Evolutionary conservation across 2,329 filamentous ascomycete genomes (phyloP).

Genomic region (Leptographium lundbergii): DNA sequence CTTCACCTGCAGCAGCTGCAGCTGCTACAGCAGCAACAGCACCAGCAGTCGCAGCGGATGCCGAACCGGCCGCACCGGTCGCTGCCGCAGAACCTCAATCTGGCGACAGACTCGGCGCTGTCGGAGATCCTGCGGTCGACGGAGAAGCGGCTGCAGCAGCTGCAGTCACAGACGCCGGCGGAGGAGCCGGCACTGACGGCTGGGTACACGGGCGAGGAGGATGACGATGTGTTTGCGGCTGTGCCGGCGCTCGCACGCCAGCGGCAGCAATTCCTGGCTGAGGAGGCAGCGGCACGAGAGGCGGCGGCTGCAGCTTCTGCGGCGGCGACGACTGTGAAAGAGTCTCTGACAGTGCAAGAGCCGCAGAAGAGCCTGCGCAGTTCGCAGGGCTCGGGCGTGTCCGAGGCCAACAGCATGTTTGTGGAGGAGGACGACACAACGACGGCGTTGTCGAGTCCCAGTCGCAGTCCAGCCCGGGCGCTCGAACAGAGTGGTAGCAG

Average conservation of each 20-base stretch:
- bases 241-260: background rate
- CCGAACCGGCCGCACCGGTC: background rate
- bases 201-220: background rate
- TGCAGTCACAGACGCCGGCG: background rate
- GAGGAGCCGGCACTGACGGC: background rate
- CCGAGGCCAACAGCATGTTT: conserved; percentile 9
- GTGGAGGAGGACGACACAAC: background rate
- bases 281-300: background rate
- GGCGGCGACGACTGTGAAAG: background rate
- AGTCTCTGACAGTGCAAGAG: background rate
- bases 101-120: conserved; percentile 32
- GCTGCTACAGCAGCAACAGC: background rate
- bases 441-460: conserved; percentile 10
- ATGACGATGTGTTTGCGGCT: background rate
- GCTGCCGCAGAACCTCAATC: conserved; percentile 1
- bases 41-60: background rate
- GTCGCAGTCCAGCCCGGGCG: background rate
- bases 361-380: background rate
- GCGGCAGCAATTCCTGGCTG: background rate
- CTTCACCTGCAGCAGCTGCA: background rate
- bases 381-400: conserved; percentile 3
- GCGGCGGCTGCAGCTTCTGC: background rate
- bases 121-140: conserved; percentile 39
- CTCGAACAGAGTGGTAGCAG: background rate
- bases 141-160: conserved; percentile 30